These are phyloP conservation scores for Dissophora globulifera DNA, from an alignment of 192 early-diverging fungal species.

Conservation along the genomic window DNA sequence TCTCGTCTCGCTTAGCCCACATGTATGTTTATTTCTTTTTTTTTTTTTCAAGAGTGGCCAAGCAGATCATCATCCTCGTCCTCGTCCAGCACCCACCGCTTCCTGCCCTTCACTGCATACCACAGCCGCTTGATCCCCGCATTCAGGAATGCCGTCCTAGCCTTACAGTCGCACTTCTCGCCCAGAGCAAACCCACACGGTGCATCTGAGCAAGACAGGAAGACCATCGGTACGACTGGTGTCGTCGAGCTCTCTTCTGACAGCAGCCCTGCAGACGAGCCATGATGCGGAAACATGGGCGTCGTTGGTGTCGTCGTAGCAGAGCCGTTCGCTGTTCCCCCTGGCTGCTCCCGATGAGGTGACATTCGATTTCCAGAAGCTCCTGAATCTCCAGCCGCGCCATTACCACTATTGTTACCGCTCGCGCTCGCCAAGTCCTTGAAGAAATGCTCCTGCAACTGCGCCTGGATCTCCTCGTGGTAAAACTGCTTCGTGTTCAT, in stretches of 20 bases:
- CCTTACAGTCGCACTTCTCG: constrained; percentile 47
- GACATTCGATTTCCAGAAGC: no score
- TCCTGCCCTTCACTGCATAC: constrained; percentile 33
- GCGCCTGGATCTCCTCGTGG: constrained; percentile 44
- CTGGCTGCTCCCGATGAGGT: no score
- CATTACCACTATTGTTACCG: neutral
- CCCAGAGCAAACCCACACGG: constrained; percentile 46
- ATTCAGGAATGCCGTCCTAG: constrained; percentile 44
- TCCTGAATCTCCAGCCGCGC: neutral
- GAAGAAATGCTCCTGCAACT: constrained; percentile 39
- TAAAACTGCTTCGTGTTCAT: constrained; percentile 49
- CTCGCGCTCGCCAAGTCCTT: no score
- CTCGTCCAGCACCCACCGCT: constrained; percentile 39
- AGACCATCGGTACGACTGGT: constrained; percentile 36
- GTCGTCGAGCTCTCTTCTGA: no score
- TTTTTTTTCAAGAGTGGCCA: neutral
- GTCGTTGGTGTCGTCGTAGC: neutral
- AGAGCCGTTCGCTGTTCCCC: neutral
- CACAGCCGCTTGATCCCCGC: constrained; percentile 47
- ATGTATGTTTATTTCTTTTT: constrained; percentile 1
- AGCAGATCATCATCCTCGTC: constrained; percentile 32
- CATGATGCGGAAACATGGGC: neutral
- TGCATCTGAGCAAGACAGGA: constrained; percentile 34
- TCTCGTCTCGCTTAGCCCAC: no score
- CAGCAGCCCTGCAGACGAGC: no score